These are phyloP conservation scores for Fibroporia radiculosa DNA, from an alignment of 768 basidiomycete genomes.

Conservation along the genomic window DNA sequence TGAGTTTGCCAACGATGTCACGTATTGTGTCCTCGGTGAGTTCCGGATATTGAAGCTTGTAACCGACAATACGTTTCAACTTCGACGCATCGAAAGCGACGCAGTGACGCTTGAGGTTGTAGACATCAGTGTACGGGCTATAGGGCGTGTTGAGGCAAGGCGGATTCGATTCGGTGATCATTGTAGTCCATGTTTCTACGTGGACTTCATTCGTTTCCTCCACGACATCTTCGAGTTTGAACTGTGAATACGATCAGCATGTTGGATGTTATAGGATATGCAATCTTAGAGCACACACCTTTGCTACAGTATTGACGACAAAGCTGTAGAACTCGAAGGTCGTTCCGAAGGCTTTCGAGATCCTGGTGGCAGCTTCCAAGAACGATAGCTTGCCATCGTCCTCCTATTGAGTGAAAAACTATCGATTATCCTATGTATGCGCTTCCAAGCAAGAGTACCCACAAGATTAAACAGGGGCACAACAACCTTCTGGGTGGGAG, in stretches of 20 bases:
- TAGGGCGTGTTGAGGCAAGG: constrained; percentile 66
- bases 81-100: constrained; percentile 65
- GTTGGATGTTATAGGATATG: neutral
- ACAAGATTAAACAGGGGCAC: constrained; percentile 84
- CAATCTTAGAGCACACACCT: constrained; percentile 34
- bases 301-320: constrained; percentile 57
- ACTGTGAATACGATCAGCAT: constrained; percentile 26
- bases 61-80: constrained; percentile 67
- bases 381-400: constrained; percentile 72
- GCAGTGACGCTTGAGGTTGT: constrained; percentile 59
- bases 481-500: constrained; percentile 47
- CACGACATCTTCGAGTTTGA: constrained; percentile 59
- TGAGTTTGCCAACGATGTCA: constrained; percentile 77
- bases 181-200: constrained; percentile 74
- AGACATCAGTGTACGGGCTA: constrained; percentile 74
- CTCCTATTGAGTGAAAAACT: constrained; percentile 39
- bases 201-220: constrained; percentile 85
- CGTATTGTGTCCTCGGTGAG: constrained; percentile 54
- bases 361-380: constrained; percentile 53
- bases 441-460: constrained; percentile 15
- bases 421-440: too few relatives aligned
- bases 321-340: constrained; percentile 76
- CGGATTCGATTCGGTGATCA: constrained; percentile 65
- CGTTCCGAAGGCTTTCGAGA: constrained; percentile 69
- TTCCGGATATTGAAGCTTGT: constrained; percentile 52